These are phyloP conservation scores for Aureobasidium vineae DNA, from an alignment of 2,329 filamentous ascomycete species.

Conservation along the genomic window DNA sequence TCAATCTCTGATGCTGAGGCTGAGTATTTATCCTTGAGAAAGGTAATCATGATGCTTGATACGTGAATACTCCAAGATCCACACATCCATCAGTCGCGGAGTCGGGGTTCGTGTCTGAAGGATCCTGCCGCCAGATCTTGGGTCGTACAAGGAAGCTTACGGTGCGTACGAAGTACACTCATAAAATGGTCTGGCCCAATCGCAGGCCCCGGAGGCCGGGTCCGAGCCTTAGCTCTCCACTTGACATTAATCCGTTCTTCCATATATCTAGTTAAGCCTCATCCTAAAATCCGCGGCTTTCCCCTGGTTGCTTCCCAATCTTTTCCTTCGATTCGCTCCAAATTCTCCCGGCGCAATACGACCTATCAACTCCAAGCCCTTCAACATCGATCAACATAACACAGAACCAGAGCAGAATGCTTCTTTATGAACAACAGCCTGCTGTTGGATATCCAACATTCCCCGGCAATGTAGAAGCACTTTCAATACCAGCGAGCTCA, in stretches of 20 bases:
- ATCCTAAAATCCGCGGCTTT: not conserved
- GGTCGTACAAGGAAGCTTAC: not conserved
- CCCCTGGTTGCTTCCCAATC: not conserved
- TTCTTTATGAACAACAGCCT: not conserved
- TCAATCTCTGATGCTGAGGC: not conserved
- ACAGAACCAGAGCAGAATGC: not conserved
- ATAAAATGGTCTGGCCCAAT: not conserved
- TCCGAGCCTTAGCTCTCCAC: not conserved
- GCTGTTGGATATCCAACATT: not conserved
- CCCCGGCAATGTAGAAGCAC: conserved; percentile 15
- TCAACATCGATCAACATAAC: not conserved
- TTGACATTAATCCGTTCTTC: not conserved
- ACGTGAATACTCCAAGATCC: not conserved
- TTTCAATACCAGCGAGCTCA: not conserved
- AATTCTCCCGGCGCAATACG: not conserved
- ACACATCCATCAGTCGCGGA: not conserved
- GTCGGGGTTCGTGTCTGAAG: not conserved
- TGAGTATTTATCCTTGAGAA: not conserved
- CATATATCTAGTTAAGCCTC: not conserved
- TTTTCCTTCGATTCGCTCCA: not conserved
- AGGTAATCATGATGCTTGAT: not conserved
- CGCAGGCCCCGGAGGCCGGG: not conserved
- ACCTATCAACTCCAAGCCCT: not conserved
- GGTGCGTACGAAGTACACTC: no score
- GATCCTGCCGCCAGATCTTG: not conserved